Evolutionary conservation across 495 filamentous ascomycete species (phyloP).

Genomic region (Chaetomium fimeti): DNA sequence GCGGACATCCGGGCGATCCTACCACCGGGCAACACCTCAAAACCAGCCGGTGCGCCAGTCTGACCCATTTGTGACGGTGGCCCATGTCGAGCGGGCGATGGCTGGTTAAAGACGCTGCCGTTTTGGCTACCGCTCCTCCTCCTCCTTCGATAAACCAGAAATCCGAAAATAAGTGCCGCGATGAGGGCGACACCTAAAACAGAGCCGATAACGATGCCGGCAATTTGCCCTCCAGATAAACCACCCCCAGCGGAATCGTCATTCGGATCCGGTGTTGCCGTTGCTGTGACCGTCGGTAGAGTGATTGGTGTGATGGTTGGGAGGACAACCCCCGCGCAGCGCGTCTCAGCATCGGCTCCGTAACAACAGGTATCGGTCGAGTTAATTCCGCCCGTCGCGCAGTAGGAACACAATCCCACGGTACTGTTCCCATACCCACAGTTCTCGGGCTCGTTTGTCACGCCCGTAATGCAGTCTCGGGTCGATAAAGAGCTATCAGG

Average conservation of each 20-base stretch:
- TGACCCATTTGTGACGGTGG: conserved; percentile 37
- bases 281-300: conserved; percentile 45
- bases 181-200: conserved; percentile 62
- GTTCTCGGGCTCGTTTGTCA: conserved; percentile 76
- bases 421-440: conserved; percentile 85
- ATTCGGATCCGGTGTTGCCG: conserved; percentile 45
- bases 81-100: conserved; percentile 68
- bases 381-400: conserved; percentile 75
- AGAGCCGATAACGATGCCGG: conserved; percentile 84
- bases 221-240: conserved; percentile 80
- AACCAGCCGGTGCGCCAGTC: conserved; percentile 53
- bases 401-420: conserved; percentile 83
- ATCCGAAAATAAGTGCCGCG: conserved; percentile 51
- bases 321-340: conserved; percentile 70
- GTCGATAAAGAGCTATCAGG: conserved; percentile 73
- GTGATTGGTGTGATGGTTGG: conserved; percentile 72
- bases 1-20: conserved; percentile 96
- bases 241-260: conserved; percentile 44
- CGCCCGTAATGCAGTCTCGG: conserved; percentile 69
- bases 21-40: conserved; percentile 77
- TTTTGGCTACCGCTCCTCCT: conserved; percentile 60
- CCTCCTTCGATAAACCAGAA: conserved; percentile 59
- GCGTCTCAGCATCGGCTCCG: conserved; percentile 66
- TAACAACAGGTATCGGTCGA: conserved; percentile 94
- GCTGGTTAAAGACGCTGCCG: conserved; percentile 78